Percentiles rank a stretch among this genome's conserved stretches.
Evolutionary conservation across 1,139 yeast species (phyloP).

Genomic region (Hansenula anomala): DNA sequence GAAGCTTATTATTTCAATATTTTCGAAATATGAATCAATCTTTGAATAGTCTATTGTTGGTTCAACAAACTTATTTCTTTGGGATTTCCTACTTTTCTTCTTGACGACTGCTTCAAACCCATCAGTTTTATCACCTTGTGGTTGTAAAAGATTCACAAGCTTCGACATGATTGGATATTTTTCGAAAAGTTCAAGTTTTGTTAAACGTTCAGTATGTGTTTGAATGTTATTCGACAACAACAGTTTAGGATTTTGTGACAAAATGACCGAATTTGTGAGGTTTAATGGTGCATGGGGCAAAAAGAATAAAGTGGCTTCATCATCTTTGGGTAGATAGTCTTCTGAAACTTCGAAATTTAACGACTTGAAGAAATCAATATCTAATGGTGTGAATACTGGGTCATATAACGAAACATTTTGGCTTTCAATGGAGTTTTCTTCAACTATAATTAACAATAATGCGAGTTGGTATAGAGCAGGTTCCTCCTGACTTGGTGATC

Average conservation of each 20-base stretch:
- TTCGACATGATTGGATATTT: constrained; percentile 40
- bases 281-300: constrained; percentile 74
- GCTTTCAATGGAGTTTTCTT: constrained; percentile 18
- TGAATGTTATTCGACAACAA: constrained; percentile 46
- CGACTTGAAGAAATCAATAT: constrained; percentile 29
- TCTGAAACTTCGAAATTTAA: constrained; percentile 21
- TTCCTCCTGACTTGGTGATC: constrained; percentile 53
- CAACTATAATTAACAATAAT: constrained; percentile 36
- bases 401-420: constrained; percentile 50
- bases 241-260: constrained; percentile 28
- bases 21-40: constrained; percentile 31
- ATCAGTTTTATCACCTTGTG: constrained; percentile 10
- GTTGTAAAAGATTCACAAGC: constrained; percentile 28
- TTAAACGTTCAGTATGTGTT: constrained; percentile 48
- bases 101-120: constrained; percentile 24
- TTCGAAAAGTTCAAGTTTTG: constrained; percentile 35
- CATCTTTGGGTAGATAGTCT: constrained; percentile 3
- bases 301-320: constrained; percentile 36
- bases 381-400: constrained; percentile 52
- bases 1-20: constrained; percentile 20
- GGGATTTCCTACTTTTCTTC: constrained; percentile 28
- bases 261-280: constrained; percentile 44
- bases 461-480: constrained; percentile 68
- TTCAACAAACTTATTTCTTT: constrained; percentile 25
- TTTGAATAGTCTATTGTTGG: constrained; percentile 36